A percentile compares a stretch with the other conserved stretches of the same genome.
Conservation (phyloP, 768 basidiomycete species). For the Suillus hirtellus region DNA sequence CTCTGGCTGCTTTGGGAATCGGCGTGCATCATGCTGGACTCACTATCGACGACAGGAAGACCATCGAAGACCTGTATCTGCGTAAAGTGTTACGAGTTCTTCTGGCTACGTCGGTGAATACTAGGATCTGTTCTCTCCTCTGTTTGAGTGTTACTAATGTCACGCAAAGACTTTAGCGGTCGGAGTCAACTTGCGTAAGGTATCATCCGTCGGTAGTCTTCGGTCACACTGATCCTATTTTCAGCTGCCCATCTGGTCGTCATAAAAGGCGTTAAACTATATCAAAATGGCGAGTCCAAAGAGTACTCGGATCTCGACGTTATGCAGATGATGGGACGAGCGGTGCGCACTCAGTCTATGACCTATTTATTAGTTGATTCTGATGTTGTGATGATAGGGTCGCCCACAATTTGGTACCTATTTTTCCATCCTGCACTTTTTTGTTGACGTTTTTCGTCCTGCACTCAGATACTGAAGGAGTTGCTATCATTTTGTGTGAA, state of each 20-base stretch:
- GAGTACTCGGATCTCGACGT: slow-evolving; percentile 94
- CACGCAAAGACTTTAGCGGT: slow-evolving; percentile 81
- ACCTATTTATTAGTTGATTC: slow-evolving; percentile 2
- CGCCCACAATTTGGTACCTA: slow-evolving; percentile 83
- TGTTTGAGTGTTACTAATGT: slow-evolving; percentile 11
- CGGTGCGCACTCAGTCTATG: slow-evolving; percentile 46
- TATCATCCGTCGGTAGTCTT: slow-evolving; percentile 1
- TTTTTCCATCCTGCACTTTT: neutral
- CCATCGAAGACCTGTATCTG: slow-evolving; percentile 73
- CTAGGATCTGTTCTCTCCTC: neutral
- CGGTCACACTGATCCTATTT: slow-evolving; percentile 4
- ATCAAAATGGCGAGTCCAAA: slow-evolving; percentile 61
- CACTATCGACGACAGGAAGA: slow-evolving; percentile 65
- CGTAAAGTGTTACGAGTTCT: slow-evolving; percentile 65
- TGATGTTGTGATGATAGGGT: slow-evolving; percentile 46
- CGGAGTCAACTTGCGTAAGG: slow-evolving; percentile 90
- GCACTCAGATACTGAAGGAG: slow-evolving; percentile 71
- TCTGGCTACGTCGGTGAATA: slow-evolving; percentile 78
- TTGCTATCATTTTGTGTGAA: slow-evolving; percentile 84
- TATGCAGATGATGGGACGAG: slow-evolving; percentile 95
- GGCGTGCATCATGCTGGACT: slow-evolving; percentile 94
- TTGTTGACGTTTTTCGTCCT: slow-evolving; percentile 4
- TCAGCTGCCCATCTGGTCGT: slow-evolving; percentile 91
- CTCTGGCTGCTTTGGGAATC: slow-evolving; percentile 70
- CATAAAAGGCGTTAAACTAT: slow-evolving; percentile 87